Percentiles rank a stretch among this genome's conserved stretches.
Conservation (phyloP, 1,284 basidiomycete species). For the Vanrija sp. region DNA sequence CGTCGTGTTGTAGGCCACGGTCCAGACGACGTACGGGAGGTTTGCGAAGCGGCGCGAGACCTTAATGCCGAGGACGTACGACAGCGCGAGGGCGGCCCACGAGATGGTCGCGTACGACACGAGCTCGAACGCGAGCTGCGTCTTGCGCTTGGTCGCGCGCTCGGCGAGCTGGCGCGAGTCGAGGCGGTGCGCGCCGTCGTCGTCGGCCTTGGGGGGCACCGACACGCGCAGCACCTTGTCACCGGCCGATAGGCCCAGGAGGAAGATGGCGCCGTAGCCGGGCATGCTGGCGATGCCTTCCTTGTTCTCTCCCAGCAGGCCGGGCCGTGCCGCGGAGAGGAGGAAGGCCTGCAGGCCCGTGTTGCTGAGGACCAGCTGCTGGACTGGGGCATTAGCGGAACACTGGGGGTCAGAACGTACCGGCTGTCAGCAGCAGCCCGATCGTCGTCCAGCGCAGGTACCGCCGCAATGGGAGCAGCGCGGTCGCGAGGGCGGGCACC, state of each 20-base stretch:
- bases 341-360: constrained; percentile 61
- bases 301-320: constrained; percentile 77
- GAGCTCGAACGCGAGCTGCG: constrained; percentile 63
- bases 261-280: constrained; percentile 85
- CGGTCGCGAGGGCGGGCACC: constrained; percentile 69
- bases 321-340: constrained; percentile 59
- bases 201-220: constrained; percentile 1
- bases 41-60: constrained; percentile 82
- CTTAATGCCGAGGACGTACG: constrained; percentile 27
- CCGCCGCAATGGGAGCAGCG: constrained; percentile 63
- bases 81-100: constrained; percentile 62
- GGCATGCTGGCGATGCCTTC: constrained; percentile 80
- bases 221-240: constrained; percentile 68
- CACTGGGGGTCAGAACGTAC: constrained; percentile 51
- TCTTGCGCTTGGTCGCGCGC: constrained; percentile 59
- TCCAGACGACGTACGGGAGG: constrained; percentile 82
- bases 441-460: constrained; percentile 60
- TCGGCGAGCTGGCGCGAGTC: not conserved
- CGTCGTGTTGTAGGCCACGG: constrained; percentile 79
- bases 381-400: constrained; percentile 51
- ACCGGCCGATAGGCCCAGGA: constrained; percentile 78
- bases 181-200: not conserved
- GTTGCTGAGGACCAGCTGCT: constrained; percentile 62
- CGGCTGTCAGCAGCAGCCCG: constrained; percentile 60
- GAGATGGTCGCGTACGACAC: constrained; percentile 69